phyloP scores from a whole-genome alignment of 164 flowering plant species.

The Nymphaea colorata region DNA sequence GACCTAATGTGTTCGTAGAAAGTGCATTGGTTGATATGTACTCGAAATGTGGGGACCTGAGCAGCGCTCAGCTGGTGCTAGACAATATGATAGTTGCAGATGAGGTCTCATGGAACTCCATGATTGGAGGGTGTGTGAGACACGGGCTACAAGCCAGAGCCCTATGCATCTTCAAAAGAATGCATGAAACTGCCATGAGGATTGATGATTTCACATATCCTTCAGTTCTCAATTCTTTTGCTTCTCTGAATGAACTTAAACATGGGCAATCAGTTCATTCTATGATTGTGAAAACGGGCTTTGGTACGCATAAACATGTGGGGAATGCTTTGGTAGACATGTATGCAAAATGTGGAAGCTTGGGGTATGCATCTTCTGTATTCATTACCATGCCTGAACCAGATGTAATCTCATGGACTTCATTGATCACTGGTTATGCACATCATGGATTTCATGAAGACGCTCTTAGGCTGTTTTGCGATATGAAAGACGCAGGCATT shows the following conservation, averaged over 20 bases:
- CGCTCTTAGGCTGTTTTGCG: slow-evolving; percentile 41
- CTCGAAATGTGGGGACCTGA: slow-evolving; percentile 55
- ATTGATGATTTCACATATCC: slow-evolving; percentile 72
- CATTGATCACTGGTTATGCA: slow-evolving; percentile 60
- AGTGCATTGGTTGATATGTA: slow-evolving; percentile 80
- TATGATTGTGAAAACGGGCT: slow-evolving; percentile 57
- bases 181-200: slow-evolving; percentile 44
- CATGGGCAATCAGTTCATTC: slow-evolving; percentile 47
- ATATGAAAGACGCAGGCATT: slow-evolving; percentile 43
- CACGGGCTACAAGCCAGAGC: slow-evolving; percentile 52
- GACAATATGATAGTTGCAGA: slow-evolving; percentile 39
- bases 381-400: slow-evolving; percentile 39
- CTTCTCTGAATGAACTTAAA: slow-evolving; percentile 21
- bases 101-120: slow-evolving; percentile 76
- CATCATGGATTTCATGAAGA: slow-evolving; percentile 44
- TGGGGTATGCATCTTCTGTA: slow-evolving; percentile 33
- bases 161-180: slow-evolving; percentile 38
- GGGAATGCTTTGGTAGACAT: slow-evolving; percentile 75
- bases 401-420: slow-evolving; percentile 89
- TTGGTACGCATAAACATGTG: slow-evolving; percentile 35
- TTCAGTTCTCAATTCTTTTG: slow-evolving; percentile 53
- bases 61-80: slow-evolving; percentile 36
- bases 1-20: slow-evolving; percentile 47
- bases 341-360: slow-evolving; percentile 57
- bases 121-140: slow-evolving; percentile 66